A percentile compares a stretch with the other conserved stretches of the same genome.
These are phyloP conservation scores for Bretziella fagacearum DNA, from an alignment of 2,329 filamentous ascomycete species.

Conservation along the genomic window DNA sequence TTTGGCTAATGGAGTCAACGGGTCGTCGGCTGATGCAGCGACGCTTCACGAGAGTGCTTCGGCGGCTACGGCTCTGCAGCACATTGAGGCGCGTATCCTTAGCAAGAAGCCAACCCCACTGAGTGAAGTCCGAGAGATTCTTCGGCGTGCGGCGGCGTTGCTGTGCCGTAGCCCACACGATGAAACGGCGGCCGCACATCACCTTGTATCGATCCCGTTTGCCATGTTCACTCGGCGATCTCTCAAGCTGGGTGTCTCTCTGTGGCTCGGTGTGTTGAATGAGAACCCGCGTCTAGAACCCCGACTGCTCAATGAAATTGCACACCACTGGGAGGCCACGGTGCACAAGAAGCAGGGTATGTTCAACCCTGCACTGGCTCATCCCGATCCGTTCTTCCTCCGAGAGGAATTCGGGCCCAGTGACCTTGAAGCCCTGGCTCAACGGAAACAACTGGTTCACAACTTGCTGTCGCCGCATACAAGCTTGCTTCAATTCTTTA, in stretches of 20 bases:
- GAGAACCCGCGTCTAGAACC: slow-evolving; percentile 83
- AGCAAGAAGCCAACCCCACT: slow-evolving; percentile 54
- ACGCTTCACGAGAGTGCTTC: slow-evolving; percentile 32
- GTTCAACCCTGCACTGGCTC: slow-evolving; percentile 56
- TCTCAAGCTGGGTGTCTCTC: slow-evolving; percentile 83
- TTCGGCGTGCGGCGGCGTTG: slow-evolving; percentile 70
- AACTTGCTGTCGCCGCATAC: slow-evolving; percentile 76
- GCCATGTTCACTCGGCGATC: slow-evolving; percentile 85
- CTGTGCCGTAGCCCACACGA: slow-evolving; percentile 63
- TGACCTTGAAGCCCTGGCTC: slow-evolving; percentile 57
- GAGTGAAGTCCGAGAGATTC: slow-evolving; percentile 59
- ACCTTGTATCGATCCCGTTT: slow-evolving; percentile 86
- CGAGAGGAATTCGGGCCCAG: slow-evolving; percentile 88
- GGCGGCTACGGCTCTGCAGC: slow-evolving; percentile 48
- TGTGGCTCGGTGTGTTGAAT: slow-evolving; percentile 95
- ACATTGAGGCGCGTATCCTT: slow-evolving; percentile 54
- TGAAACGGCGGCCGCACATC: slow-evolving; percentile 63
- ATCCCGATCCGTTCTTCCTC: slow-evolving; percentile 75
- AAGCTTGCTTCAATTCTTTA: slow-evolving; percentile 71
- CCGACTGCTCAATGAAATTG: slow-evolving; percentile 69
- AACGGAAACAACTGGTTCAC: slow-evolving; percentile 62
- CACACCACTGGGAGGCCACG: slow-evolving; percentile 77
- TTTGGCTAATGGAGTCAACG: slow-evolving; percentile 23
- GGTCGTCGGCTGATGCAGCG: not conserved
- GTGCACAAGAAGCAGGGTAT: slow-evolving; percentile 63